Evolutionary conservation across 805 yeast genomes (phyloP).

Genomic region (Wickerhamomyces rabaulensis): DNA sequence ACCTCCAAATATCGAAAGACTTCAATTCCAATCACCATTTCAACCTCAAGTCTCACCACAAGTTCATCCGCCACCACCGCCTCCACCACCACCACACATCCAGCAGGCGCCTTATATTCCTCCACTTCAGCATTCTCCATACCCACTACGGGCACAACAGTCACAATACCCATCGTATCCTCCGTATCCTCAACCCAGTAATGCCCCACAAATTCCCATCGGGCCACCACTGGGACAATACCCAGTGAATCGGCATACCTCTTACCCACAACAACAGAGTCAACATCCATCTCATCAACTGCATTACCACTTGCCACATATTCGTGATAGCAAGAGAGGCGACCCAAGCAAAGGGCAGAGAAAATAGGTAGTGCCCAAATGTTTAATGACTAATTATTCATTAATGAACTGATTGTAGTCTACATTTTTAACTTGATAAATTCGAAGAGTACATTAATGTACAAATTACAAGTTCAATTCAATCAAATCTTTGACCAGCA

Average conservation of each 20-base stretch:
- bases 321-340: neutral
- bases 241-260: neutral
- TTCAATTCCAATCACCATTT: neutral
- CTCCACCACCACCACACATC: too few species aligned
- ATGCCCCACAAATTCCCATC: neutral
- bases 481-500: conserved; percentile 24
- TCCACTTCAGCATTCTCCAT: neutral
- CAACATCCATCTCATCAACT: neutral
- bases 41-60: neutral
- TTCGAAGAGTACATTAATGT: neutral
- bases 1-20: neutral
- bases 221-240: neutral
- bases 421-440: neutral
- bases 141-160: neutral
- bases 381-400: neutral
- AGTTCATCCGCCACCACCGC: neutral
- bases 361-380: neutral
- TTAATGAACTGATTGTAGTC: neutral
- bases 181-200: neutral
- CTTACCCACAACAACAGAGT: neutral
- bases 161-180: neutral
- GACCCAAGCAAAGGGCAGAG: neutral
- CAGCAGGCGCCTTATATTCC: too few species aligned
- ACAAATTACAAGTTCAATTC: neutral
- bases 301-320: neutral